A percentile compares a stretch with the other conserved stretches of the same genome.
These are phyloP conservation scores for Quercus tomentella DNA, from an alignment of 331 rosid genomes.

Conservation along the genomic window DNA sequence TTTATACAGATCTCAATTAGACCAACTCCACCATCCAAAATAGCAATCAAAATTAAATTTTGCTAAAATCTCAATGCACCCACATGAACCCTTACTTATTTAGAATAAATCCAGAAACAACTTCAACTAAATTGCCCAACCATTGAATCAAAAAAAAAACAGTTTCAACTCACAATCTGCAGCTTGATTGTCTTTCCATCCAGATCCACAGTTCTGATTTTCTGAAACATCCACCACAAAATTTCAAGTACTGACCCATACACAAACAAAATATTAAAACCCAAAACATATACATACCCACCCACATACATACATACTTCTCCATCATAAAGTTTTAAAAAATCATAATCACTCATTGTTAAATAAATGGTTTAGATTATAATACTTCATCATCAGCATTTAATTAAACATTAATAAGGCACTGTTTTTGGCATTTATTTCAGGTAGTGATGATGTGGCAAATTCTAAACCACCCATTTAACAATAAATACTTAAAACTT, in stretches of 20 bases:
- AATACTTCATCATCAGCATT: no score
- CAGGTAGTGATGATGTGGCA: not conserved
- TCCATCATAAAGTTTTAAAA: no score
- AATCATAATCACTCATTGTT: no score
- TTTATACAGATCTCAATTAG: not conserved
- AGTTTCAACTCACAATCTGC: constrained; percentile 74
- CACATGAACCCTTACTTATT: not conserved
- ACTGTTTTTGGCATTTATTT: no score
- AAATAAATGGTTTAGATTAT: no score
- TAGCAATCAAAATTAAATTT: not conserved
- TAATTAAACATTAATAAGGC: no score
- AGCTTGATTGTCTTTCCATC: constrained; percentile 93
- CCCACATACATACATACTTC: no score
- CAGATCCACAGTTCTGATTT: constrained; percentile 88
- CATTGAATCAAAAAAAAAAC: not conserved
- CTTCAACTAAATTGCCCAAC: not conserved
- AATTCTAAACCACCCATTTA: not conserved
- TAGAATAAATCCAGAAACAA: not conserved
- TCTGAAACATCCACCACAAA: constrained; percentile 37
- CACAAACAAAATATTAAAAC: not conserved
- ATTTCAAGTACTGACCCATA: not conserved
- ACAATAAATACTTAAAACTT: not conserved
- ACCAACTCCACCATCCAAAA: not conserved
- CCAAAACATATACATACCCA: not conserved
- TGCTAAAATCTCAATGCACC: not conserved